Base-by-base conservation (phyloP, 495 filamentous ascomycete genomes). In the Penicillium robsamsonii region DNA sequence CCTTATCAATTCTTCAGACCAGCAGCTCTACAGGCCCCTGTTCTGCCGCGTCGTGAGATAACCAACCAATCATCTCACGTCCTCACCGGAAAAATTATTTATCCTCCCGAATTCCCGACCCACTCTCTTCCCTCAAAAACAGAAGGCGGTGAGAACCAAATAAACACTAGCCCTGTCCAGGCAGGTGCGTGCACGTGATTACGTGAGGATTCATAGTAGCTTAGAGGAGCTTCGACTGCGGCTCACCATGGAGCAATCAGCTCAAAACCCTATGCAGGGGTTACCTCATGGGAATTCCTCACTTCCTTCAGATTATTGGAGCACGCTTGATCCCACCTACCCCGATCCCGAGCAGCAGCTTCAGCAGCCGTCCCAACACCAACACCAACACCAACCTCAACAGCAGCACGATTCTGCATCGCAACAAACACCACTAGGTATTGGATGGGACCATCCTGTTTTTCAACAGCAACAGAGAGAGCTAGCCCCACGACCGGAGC, bases 161-260 rank as follows among this genome's bases (percentile, higher is more conserved):
- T 33, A 53, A 44, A 44, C 41, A 13, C 31, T 5, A 44, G 15
- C 15, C 35, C 33, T 37, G 1, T 12, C n/a, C 45, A 31, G 35
- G 35, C 37, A 11, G n/a, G 33, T 55, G 37, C 12, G 5, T 49
- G 13, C 46, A 50, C 46, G 47, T 43, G 55, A 49, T 38, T 44
- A 33, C 33, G 42, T 61, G 60, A 57, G 53, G 54, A 31, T 52
- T 35, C 54, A 61, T 58, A 55, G 45, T 56, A 56, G 20, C 41
- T 50, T 52, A 46, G 50, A 35, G 38, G 48, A 27, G 53, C 17
- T 38, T 38, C 15, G 58, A 53, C 38, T 50, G 29, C 46, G 48
- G 37, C 41, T 43, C 54, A 70, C 51, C 47, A 78, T 78, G 75
- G 75, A 78, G 60, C 75, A 72, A 24, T 62, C 70, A 31, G 57